Conservation (phyloP, 192 early-diverging fungal genomes). For the Gaertneriomyces semiglobifer region DNA sequence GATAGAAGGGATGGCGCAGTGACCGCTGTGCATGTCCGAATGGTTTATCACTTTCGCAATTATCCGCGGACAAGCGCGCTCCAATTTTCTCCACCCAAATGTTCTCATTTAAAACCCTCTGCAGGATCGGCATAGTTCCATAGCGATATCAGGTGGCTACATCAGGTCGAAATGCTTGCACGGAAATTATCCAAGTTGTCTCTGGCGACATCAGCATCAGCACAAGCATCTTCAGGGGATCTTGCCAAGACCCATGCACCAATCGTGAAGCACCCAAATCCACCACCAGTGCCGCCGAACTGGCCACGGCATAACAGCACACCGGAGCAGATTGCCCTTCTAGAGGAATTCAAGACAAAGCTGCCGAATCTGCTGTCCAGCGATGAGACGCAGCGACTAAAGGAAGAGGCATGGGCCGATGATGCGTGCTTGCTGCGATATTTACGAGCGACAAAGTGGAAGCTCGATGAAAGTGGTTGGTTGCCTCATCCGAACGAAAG, state of each 20-base stretch:
- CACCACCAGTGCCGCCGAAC: slow-evolving; percentile 16
- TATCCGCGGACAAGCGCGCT: too few relatives aligned
- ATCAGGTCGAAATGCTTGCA: too few relatives aligned
- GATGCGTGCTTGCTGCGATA: slow-evolving; percentile 64
- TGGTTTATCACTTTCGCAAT: too few relatives aligned
- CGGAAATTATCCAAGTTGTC: too few relatives aligned
- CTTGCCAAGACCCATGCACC: neutral
- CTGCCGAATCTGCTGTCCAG: neutral
- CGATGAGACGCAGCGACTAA: neutral
- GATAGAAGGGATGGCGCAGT: too few relatives aligned
- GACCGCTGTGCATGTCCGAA: too few relatives aligned
- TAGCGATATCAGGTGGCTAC: too few relatives aligned
- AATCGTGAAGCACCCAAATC: slow-evolving; percentile 10
- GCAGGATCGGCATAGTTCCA: too few relatives aligned
- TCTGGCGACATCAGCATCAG: too few relatives aligned
- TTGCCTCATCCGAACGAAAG: neutral
- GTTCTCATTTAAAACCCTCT: too few relatives aligned
- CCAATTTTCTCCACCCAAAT: too few relatives aligned
- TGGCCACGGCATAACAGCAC: slow-evolving; percentile 12
- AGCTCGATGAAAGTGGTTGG: slow-evolving; percentile 37
- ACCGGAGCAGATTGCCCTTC: slow-evolving; percentile 16
- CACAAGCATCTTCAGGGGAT: too few relatives aligned
- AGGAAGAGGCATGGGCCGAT: slow-evolving; percentile 38
- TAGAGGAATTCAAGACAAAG: slow-evolving; percentile 15
- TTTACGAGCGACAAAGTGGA: slow-evolving; percentile 69